Percentiles rank a stretch among this genome's conserved stretches.
Evolutionary conservation across 2,329 filamentous ascomycete genomes (phyloP).

Genomic region (Amesomyces nigricolor): DNA sequence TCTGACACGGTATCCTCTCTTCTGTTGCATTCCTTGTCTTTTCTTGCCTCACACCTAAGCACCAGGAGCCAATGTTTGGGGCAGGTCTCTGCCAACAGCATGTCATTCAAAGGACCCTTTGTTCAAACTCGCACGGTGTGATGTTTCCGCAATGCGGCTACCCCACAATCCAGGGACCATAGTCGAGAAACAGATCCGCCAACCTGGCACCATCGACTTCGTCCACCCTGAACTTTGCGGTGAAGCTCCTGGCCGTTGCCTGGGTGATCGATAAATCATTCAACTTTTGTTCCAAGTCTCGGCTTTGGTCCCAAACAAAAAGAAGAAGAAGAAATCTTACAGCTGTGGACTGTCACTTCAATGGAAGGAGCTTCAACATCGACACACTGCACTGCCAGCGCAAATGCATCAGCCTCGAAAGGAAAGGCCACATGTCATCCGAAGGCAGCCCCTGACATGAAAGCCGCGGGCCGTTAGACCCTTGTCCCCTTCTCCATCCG

Average conservation of each 20-base stretch:
- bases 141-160: background rate
- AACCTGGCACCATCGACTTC: background rate
- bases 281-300: too few species aligned
- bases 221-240: too few species aligned
- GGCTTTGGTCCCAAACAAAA: too few species aligned
- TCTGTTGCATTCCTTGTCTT: too few species aligned
- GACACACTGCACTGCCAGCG: background rate
- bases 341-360: too few species aligned
- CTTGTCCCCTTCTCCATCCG: background rate
- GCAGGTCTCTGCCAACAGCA: background rate
- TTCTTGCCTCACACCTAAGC: too few species aligned
- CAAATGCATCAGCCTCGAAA: background rate
- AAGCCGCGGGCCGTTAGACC: background rate
- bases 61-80: background rate
- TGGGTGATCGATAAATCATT: too few species aligned
- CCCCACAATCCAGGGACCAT: background rate
- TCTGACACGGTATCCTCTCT: too few species aligned
- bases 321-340: too few species aligned
- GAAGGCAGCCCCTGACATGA: constrained; percentile 2
- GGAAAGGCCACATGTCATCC: background rate
- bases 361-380: too few species aligned
- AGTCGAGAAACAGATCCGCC: background rate
- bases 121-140: background rate
- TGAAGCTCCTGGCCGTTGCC: too few species aligned
- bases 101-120: background rate